Evolutionary conservation across 2,329 filamentous ascomycete species (phyloP).

Genomic region (Ilyonectria destructans): DNA sequence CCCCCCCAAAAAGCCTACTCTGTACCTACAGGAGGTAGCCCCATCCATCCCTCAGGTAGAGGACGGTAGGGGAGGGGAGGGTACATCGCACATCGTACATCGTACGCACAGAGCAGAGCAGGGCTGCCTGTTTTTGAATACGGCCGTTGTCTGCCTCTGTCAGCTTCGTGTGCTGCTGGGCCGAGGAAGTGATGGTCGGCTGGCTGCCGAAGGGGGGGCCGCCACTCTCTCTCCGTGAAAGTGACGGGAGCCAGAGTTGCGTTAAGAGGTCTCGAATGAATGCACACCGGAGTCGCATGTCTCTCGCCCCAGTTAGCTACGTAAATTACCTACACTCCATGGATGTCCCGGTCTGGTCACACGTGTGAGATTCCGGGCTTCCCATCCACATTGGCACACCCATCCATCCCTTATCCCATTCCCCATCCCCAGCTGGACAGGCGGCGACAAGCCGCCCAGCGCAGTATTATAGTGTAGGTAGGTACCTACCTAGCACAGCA

Average conservation of each 20-base stretch:
- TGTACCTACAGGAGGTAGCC: neutral
- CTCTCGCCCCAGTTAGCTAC: neutral
- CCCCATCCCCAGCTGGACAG: neutral
- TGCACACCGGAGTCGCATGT: neutral
- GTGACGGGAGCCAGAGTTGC: too few species aligned
- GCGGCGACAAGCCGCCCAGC: neutral
- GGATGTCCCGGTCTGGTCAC: constrained; percentile 28
- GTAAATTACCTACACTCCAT: neutral
- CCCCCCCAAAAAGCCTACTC: neutral
- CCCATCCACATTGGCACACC: constrained; percentile 17
- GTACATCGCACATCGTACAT: too few species aligned
- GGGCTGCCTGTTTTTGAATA: neutral
- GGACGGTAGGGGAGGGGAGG: too few species aligned
- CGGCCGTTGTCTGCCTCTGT: neutral
- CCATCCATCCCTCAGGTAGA: neutral
- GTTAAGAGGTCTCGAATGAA: neutral
- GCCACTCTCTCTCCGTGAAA: neutral
- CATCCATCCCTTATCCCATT: constrained; percentile 13
- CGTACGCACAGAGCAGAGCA: neutral
- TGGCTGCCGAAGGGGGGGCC: neutral
- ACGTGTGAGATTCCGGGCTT: constrained; percentile 34
- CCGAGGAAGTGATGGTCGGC: neutral
- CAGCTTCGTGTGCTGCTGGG: neutral
- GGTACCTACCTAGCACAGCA: neutral
- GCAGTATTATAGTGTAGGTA: neutral